These are phyloP conservation scores for Gigaspora rosea DNA, from an alignment of 192 early-diverging fungal genomes.

Conservation along the genomic window DNA sequence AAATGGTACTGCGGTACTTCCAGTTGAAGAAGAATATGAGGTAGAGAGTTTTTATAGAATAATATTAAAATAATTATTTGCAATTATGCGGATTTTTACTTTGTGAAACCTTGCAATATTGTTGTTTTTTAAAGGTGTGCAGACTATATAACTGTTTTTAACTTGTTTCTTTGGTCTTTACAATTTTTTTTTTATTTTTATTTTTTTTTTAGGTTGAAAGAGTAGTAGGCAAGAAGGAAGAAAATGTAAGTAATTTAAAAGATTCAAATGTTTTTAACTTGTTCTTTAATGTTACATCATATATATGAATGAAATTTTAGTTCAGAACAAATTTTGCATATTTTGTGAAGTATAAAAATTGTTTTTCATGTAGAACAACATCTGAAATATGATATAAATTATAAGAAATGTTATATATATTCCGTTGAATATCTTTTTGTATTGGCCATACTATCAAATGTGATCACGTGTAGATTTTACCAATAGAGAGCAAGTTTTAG, in stretches of 20 bases:
- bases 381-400: no score
- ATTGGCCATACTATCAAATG: no score
- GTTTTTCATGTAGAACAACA: not conserved
- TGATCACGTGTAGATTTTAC: no score
- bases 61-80: not conserved
- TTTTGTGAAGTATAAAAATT: not conserved
- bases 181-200: not conserved
- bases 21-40: not conserved
- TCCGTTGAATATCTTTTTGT: no score
- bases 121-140: not conserved
- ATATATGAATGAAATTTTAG: not conserved
- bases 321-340: not conserved
- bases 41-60: not conserved
- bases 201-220: not conserved
- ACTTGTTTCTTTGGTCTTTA: not conserved
- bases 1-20: not conserved
- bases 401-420: no score
- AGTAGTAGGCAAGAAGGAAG: not conserved
- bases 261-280: not conserved
- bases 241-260: not conserved
- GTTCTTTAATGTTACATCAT: not conserved
- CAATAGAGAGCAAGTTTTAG: no score
- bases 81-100: not conserved
- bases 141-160: not conserved
- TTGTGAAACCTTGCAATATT: not conserved